phyloP scores from a whole-genome alignment of 306 rosid genomes.

The Casuarina equisetifolia region DNA sequence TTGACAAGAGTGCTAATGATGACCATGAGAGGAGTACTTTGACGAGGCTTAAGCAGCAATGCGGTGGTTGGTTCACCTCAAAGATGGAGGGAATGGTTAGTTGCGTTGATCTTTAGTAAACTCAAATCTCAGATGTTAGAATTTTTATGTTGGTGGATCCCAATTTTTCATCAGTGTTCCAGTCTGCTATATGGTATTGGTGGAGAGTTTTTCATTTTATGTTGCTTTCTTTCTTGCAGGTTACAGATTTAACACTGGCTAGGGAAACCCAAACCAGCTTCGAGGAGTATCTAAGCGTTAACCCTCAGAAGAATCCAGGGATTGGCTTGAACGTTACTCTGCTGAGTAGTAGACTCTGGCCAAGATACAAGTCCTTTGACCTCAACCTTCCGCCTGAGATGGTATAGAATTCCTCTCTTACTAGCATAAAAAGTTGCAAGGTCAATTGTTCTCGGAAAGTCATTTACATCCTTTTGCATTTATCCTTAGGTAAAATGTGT shows the following conservation, averaged over 20 bases:
- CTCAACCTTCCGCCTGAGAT: constrained; percentile 80
- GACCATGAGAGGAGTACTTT: constrained; percentile 74
- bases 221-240: constrained; percentile 33
- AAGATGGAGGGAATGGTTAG: constrained; percentile 98
- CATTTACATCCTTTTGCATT: neutral
- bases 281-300: constrained; percentile 56
- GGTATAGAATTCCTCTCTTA: constrained; percentile 43
- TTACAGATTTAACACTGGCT: constrained; percentile 71
- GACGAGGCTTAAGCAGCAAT: constrained; percentile 73
- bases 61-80: constrained; percentile 84
- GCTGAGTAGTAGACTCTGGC: constrained; percentile 85
- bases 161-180: neutral
- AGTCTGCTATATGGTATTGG: neutral
- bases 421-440: constrained; percentile 8
- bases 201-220: neutral
- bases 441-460: neutral
- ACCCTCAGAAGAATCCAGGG: constrained; percentile 57
- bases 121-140: neutral
- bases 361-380: constrained; percentile 79
- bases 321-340: constrained; percentile 76
- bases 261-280: constrained; percentile 67
- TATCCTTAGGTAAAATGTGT: constrained; percentile 69
- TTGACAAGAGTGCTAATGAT: constrained; percentile 73
- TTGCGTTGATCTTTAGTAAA: neutral
- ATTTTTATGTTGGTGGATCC: neutral